These are phyloP conservation scores for Przewalskia tangutica DNA, from an alignment of 257 asterid species.

Conservation along the genomic window DNA sequence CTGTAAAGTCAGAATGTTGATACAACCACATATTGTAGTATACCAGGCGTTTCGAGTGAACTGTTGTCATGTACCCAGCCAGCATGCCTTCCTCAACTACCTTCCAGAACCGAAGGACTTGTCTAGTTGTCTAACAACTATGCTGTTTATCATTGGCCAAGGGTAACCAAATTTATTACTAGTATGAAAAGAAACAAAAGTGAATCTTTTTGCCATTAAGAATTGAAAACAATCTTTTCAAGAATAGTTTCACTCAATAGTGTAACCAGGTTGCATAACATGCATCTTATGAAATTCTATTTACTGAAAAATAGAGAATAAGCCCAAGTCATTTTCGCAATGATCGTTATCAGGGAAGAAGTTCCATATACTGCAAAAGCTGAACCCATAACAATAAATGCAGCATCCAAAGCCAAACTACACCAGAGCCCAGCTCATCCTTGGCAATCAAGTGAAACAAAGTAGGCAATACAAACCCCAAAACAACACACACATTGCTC, in stretches of 20 bases:
- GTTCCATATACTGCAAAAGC: conserved; percentile 18
- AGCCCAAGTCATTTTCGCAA: not conserved
- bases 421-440: conserved; percentile 32
- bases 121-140: not conserved
- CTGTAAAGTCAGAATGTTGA: no score
- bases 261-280: not conserved
- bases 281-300: not conserved
- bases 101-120: not conserved
- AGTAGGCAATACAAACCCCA: conserved; percentile 71
- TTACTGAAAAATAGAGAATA: not conserved
- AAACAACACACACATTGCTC: conserved; percentile 69
- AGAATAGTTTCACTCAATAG: not conserved
- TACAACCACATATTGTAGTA: no score
- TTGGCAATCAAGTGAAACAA: conserved; percentile 59
- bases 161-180: not conserved
- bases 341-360: conserved; percentile 19
- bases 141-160: not conserved
- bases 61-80: no score
- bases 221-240: not conserved
- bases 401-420: conserved; percentile 18
- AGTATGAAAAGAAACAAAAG: not conserved
- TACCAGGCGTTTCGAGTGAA: no score
- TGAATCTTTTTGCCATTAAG: not conserved
- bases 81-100: no score
- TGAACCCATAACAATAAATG: conserved; percentile 12